Percentiles rank a stretch among this genome's conserved stretches.
These are phyloP conservation scores for Chlorella sp. DNA, from an alignment of 139 green algal species.

Conservation along the genomic window DNA sequence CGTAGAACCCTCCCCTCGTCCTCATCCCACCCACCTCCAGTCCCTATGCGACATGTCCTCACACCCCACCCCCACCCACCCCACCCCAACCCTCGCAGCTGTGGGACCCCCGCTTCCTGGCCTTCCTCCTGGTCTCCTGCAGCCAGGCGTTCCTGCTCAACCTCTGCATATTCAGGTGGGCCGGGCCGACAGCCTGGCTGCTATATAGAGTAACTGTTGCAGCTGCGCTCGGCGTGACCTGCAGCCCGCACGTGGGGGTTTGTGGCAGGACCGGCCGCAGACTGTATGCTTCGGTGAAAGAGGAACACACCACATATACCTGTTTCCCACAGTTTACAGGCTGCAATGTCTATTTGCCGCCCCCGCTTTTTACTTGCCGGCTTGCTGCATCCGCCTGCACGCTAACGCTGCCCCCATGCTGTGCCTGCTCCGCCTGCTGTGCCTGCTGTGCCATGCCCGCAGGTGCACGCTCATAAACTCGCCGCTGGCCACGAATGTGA, in stretches of 20 bases:
- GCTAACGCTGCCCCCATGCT: not conserved
- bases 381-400: not conserved
- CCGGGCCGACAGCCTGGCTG: too few species aligned
- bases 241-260: too few species aligned
- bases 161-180: conserved; percentile 63
- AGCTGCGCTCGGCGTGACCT: not conserved
- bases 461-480: conserved; percentile 65
- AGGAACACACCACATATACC: too few species aligned
- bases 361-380: too few species aligned
- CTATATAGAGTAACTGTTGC: not conserved
- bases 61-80: not conserved
- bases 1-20: too few species aligned
- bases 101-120: conserved; percentile 45
- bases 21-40: not conserved
- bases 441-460: not conserved
- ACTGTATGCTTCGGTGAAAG: too few species aligned
- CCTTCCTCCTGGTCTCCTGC: conserved; percentile 54
- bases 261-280: too few species aligned
- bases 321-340: too few species aligned
- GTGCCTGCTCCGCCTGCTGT: not conserved
- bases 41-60: too few species aligned
- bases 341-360: too few species aligned
- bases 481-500: conserved; percentile 63
- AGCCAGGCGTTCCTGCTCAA: conserved; percentile 69
- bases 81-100: conserved; percentile 12